phyloP scores from a whole-genome alignment of 1,139 yeast genomes.

The Suhomyces atakaporum region DNA sequence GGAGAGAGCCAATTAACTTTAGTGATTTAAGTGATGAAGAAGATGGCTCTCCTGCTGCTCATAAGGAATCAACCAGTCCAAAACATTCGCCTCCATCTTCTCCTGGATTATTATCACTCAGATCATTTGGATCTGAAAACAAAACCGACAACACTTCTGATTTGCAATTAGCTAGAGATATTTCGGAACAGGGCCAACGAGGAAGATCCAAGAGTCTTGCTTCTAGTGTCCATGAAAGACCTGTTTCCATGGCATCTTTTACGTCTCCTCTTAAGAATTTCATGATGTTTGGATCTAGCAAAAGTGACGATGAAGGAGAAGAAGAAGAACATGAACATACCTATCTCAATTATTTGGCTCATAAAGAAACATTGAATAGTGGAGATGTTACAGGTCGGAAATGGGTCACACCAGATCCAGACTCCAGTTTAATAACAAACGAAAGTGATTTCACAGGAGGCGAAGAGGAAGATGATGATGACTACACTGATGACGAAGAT shows the following conservation, averaged over 20 bases:
- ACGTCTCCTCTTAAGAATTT: conserved; percentile 47
- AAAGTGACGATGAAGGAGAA: conserved; percentile 13
- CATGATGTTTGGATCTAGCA: conserved; percentile 37
- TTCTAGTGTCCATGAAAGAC: conserved; percentile 21
- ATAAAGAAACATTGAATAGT: conserved; percentile 8
- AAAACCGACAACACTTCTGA: conserved; percentile 5
- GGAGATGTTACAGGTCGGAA: conserved; percentile 3
- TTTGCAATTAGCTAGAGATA: conserved; percentile 2
- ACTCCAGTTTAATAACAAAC: conserved; percentile 9
- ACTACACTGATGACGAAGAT: conserved; percentile 10
- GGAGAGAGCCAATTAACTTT: conserved; percentile 77
- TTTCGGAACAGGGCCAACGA: conserved; percentile 3
- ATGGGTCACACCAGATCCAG: conserved; percentile 10
- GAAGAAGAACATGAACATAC: conserved; percentile 13
- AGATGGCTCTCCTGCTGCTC: conserved; percentile 22
- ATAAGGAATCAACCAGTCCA: conserved; percentile 3
- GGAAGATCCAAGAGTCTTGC: conserved; percentile 12
- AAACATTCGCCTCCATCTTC: conserved; percentile 14
- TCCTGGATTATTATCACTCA: conserved; percentile 21
- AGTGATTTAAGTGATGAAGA: conserved; percentile 56
- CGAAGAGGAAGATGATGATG: conserved; percentile 14
- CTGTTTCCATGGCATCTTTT: conserved; percentile 39
- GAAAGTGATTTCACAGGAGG: conserved; percentile 17
- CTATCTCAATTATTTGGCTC: neutral
- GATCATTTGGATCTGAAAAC: conserved; percentile 13